Evolutionary conservation across 441 rosid genomes (phyloP).

Genomic region (Raphanus hybrid): DNA sequence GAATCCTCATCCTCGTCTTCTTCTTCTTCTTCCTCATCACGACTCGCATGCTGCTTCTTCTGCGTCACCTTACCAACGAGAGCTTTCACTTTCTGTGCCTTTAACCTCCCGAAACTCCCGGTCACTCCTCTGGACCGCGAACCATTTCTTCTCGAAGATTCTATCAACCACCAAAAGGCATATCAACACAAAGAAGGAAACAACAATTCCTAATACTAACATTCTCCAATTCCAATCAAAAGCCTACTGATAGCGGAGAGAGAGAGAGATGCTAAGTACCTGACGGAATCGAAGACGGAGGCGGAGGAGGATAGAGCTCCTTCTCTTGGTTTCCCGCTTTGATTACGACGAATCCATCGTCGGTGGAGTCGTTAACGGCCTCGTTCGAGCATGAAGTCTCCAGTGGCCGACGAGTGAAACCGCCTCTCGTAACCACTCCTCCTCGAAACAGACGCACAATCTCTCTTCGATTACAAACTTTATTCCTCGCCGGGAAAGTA

Average conservation of each 20-base stretch:
- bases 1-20: slow-evolving; percentile 31
- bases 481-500: slow-evolving; percentile 27
- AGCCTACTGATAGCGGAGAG: not conserved
- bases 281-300: slow-evolving; percentile 47
- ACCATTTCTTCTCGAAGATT: slow-evolving; percentile 38
- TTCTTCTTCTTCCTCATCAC: slow-evolving; percentile 25
- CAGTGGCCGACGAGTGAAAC: slow-evolving; percentile 47
- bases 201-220: not conserved
- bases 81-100: slow-evolving; percentile 63
- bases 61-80: slow-evolving; percentile 52
- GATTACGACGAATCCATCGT: slow-evolving; percentile 57
- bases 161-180: slow-evolving; percentile 24
- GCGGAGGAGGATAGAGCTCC: slow-evolving; percentile 38
- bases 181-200: slow-evolving; percentile 4
- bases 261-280: slow-evolving; percentile 22
- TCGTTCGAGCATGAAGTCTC: slow-evolving; percentile 48
- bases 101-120: slow-evolving; percentile 59
- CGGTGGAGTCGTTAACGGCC: slow-evolving; percentile 49
- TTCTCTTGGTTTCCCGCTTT: slow-evolving; percentile 38
- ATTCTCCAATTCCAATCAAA: not conserved
- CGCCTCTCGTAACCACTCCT: slow-evolving; percentile 34
- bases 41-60: slow-evolving; percentile 42
- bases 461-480: slow-evolving; percentile 14
- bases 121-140: slow-evolving; percentile 40
- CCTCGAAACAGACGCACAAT: slow-evolving; percentile 16